Evolutionary conservation across 225 moss, liverwort and hornwort species (phyloP), one percentile per base, ranked within the genome.

Genomic region (Antitrichia curtipendula): DNA sequence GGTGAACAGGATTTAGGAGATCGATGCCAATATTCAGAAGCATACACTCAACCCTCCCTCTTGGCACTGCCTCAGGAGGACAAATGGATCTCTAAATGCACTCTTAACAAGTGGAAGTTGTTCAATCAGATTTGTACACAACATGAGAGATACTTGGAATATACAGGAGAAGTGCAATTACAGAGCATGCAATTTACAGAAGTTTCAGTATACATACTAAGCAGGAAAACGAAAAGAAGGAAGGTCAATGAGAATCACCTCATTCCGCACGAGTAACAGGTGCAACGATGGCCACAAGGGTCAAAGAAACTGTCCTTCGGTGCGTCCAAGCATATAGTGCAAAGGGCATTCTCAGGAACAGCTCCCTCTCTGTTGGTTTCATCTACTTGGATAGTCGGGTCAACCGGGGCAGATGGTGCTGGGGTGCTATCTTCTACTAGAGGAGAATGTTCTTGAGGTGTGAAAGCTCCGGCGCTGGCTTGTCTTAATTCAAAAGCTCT

Each of bases 221-320:
- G 41, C 34, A 53, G 27, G 21, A 40, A 20, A 90, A 73, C 32
- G 36, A 62, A 59, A 68, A 43, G 11, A 61, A 53, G 82, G 36
- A 31, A 47, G 69, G 75, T 56, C 41, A 29, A 80, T 63, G 32
- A 47, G 66, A 78, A 76, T 32, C 85, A 98, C 97, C 94, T 95
- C 74, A 90, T 78, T 66, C 96, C 97, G 90, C 97, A 98, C 14
- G 92, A 73, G 87, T 92, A 95, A 85, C 97, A 98, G 62, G 97
- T 96, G 85, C 96, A 94, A 62, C 95, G 94, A 86, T 98, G 97
- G 60, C 97, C 97, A 87, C 97, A 98, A 75, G 97, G 97, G 81
- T 96, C 94, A 31, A 98, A 94, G 75, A 98, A 96, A 81, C 96
- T 91, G 88, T 96, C 92, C 88, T 96, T 98, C 15, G 89, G 93